Base-by-base conservation (phyloP, 352 stramenopile species). In the Phytophthora constricta region DNA sequence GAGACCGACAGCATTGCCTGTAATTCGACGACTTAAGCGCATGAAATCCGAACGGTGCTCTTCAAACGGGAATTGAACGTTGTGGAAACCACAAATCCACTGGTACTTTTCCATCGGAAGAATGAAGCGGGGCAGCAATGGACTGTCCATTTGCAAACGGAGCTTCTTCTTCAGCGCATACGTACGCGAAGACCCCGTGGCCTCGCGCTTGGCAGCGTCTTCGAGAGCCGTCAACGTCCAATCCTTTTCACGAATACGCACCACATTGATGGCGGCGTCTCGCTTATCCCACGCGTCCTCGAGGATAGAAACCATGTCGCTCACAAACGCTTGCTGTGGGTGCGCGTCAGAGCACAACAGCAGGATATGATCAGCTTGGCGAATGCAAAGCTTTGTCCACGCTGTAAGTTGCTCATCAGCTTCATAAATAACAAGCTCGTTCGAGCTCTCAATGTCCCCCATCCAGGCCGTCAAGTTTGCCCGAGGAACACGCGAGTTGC, bases 1-100 rank as follows among this genome's bases (percentile, higher is more conserved):
- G 9, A 99, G 68, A 5, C 96, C 97, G 22, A 99, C 84, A 4
- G 93, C 89, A 56, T 92, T 94, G 37, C 96, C 96, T 1, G 95
- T 98, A 14, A 99, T 80, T 46, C 92, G 84, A 50, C 97, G 85
- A 68, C 84, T 90, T 31, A 99, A 64, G 1, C 96, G 93, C 34
- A 93, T 74, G 25, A 96, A 92, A 43, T 96, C 89, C 1, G 82
- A 58, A 10, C 68, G 58, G 56, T 96, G 85, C 4, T 92, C 82
- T 43, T 88, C 74, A 42, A 94, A 94, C 3, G 84, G 87, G 25
- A 86, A 70, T 57, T 94, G 89, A 2, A 96, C 86, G 39, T 96
- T 96, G 70, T 96, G 89, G 25, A 90, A 96, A 9, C 81, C 80
- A 47, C 76, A 91, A 41, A 96, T 92, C 86, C 87, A 96, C 68